Percentiles rank a stretch among this genome's conserved stretches.
phyloP scores from a whole-genome alignment of 768 basidiomycete genomes.

The Tulasnella calospora region DNA sequence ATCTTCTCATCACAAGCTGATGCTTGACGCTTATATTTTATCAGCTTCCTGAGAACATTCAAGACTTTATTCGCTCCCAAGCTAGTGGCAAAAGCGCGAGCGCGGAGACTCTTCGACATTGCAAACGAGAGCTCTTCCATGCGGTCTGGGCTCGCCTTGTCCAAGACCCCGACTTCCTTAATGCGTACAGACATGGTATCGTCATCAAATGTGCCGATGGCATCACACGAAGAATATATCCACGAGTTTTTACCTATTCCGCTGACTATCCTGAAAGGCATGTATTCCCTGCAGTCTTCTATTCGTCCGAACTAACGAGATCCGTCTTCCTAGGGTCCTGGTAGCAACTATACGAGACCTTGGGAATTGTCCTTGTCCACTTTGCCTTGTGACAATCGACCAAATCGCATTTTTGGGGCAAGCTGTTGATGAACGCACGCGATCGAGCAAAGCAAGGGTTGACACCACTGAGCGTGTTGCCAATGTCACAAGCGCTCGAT shows the following conservation, averaged over 20 bases:
- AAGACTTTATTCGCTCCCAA: slow-evolving; percentile 21
- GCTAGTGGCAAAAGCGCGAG: background rate
- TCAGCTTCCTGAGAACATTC: slow-evolving; percentile 24
- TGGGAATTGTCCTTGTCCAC: slow-evolving; percentile 36
- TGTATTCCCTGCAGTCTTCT: background rate
- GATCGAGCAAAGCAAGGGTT: background rate
- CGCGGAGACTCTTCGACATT: background rate
- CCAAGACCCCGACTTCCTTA: slow-evolving; percentile 25
- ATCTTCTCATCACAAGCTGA: background rate
- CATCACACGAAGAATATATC: slow-evolving; percentile 29
- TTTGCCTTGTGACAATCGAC: slow-evolving; percentile 31
- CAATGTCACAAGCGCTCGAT: background rate
- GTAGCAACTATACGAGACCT: slow-evolving; percentile 1
- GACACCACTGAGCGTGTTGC: background rate
- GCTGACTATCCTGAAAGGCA: slow-evolving; percentile 42
- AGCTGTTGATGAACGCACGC: background rate
- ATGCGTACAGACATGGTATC: slow-evolving; percentile 24
- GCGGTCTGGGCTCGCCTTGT: slow-evolving; percentile 19
- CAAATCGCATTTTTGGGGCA: slow-evolving; percentile 23
- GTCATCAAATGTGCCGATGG: slow-evolving; percentile 25
- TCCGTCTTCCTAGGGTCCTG: slow-evolving; percentile 17
- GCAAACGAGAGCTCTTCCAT: slow-evolving; percentile 27
- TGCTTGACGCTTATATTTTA: background rate
- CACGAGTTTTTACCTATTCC: slow-evolving; percentile 37
- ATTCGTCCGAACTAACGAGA: background rate